These are phyloP conservation scores for Pseudopyricularia cyperi DNA, from an alignment of 2,329 filamentous ascomycete species.

Conservation along the genomic window DNA sequence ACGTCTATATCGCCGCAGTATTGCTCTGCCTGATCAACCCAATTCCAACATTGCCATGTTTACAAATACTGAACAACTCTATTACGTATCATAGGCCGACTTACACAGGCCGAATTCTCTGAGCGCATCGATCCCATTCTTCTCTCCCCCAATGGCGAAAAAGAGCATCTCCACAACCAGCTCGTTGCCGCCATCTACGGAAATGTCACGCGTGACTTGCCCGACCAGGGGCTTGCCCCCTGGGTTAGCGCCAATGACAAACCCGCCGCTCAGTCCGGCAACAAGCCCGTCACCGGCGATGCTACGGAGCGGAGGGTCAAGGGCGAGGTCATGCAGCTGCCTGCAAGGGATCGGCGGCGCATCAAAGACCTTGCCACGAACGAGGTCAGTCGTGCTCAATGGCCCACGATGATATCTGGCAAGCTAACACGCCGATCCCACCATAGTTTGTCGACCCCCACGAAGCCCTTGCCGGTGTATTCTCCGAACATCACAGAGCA, in stretches of 20 bases:
- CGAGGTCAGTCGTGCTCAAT: slow-evolving; percentile 33
- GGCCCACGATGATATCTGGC: neutral
- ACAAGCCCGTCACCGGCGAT: slow-evolving; percentile 52
- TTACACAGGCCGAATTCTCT: slow-evolving; percentile 49
- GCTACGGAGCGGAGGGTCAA: slow-evolving; percentile 53
- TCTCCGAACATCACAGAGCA: slow-evolving; percentile 35
- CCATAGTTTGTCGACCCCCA: slow-evolving; percentile 31
- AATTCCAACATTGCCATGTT: slow-evolving; percentile 8
- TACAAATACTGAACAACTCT: slow-evolving; percentile 46
- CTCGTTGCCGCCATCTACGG: slow-evolving; percentile 53
- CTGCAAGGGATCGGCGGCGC: slow-evolving; percentile 50
- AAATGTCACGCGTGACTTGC: slow-evolving; percentile 58
- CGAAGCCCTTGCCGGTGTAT: slow-evolving; percentile 38
- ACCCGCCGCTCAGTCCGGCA: slow-evolving; percentile 39
- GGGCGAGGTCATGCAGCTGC: slow-evolving; percentile 58
- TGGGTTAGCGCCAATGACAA: slow-evolving; percentile 65
- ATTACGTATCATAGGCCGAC: slow-evolving; percentile 44
- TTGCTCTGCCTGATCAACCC: neutral
- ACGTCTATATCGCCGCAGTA: slow-evolving; percentile 10
- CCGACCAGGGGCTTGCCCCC: slow-evolving; percentile 52
- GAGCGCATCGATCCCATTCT: slow-evolving; percentile 48
- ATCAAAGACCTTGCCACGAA: slow-evolving; percentile 53
- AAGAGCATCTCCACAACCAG: slow-evolving; percentile 54
- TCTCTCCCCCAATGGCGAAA: slow-evolving; percentile 41
- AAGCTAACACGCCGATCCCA: neutral